These are phyloP conservation scores for Citrus maxima DNA, from an alignment of 345 rosid species.

Conservation along the genomic window DNA sequence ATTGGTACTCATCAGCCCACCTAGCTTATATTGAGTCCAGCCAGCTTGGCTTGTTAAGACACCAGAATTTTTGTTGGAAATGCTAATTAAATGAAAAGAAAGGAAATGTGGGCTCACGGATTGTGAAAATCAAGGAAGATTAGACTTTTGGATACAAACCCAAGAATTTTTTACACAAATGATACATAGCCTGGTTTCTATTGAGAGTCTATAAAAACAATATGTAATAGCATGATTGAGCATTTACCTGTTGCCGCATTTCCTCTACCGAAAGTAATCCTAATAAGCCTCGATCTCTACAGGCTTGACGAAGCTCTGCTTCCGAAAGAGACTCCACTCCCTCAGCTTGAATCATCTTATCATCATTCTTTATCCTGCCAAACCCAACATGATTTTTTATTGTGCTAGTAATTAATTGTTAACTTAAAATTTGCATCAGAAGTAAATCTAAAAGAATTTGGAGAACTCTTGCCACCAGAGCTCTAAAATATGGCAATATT, in stretches of 20 bases:
- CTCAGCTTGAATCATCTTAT: constrained; percentile 89
- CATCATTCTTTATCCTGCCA: constrained; percentile 88
- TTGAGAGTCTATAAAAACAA: neutral
- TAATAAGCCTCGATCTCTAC: constrained; percentile 92
- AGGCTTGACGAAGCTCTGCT: constrained; percentile 89
- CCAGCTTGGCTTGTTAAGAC: neutral
- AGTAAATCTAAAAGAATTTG: neutral
- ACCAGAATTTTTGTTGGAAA: neutral
- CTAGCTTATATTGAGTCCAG: neutral
- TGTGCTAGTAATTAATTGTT: neutral
- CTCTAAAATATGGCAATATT: neutral
- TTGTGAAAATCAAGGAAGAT: neutral
- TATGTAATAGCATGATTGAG: neutral
- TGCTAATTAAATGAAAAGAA: neutral
- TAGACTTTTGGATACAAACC: neutral
- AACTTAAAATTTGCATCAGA: neutral
- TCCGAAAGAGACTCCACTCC: constrained; percentile 93
- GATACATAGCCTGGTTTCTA: neutral
- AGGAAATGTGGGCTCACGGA: neutral
- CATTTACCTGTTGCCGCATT: constrained; percentile 83
- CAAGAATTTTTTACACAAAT: neutral
- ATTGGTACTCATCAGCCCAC: neutral
- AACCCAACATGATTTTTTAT: constrained; percentile 5
- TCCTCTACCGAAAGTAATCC: constrained; percentile 88
- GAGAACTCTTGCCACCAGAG: neutral